Percentiles rank a stretch among this genome's conserved stretches.
These are phyloP conservation scores for Hortaea werneckii DNA, from an alignment of 2,329 filamentous ascomycete genomes.

Conservation along the genomic window DNA sequence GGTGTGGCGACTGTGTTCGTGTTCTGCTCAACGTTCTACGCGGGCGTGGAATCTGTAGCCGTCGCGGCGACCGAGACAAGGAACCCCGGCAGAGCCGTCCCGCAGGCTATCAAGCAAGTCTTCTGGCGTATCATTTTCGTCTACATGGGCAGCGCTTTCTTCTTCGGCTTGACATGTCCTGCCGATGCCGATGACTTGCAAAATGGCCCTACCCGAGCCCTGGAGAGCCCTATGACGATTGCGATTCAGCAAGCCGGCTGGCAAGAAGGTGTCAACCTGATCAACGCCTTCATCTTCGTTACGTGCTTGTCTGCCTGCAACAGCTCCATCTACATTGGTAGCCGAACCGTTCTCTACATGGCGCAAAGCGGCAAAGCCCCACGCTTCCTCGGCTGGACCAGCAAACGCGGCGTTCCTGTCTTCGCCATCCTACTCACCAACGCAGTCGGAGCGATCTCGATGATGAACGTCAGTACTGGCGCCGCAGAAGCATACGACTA, in stretches of 20 bases:
- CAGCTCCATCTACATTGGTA: slow-evolving; percentile 67
- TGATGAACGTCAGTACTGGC: slow-evolving; percentile 63
- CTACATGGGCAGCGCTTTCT: slow-evolving; percentile 62
- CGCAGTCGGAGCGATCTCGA: slow-evolving; percentile 57
- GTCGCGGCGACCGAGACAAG: slow-evolving; percentile 43
- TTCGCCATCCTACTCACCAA: slow-evolving; percentile 58
- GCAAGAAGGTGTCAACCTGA: slow-evolving; percentile 61
- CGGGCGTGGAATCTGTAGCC: slow-evolving; percentile 43
- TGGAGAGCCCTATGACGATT: slow-evolving; percentile 64
- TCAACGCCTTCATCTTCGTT: slow-evolving; percentile 67
- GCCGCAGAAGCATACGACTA: slow-evolving; percentile 56
- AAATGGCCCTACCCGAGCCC: slow-evolving; percentile 50
- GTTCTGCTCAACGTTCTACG: slow-evolving; percentile 38
- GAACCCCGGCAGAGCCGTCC: slow-evolving; percentile 38
- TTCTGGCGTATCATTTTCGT: slow-evolving; percentile 37
- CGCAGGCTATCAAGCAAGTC: slow-evolving; percentile 22
- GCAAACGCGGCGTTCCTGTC: slow-evolving; percentile 51
- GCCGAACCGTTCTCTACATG: slow-evolving; percentile 66
- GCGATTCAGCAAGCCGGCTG: slow-evolving; percentile 66
- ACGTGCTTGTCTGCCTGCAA: slow-evolving; percentile 59
- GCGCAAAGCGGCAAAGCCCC: slow-evolving; percentile 64
- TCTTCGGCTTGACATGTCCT: slow-evolving; percentile 65
- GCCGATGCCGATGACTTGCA: slow-evolving; percentile 56
- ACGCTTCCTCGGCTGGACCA: slow-evolving; percentile 56
- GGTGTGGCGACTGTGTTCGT: slow-evolving; percentile 35